These are phyloP conservation scores for Postia placenta DNA, from an alignment of 768 basidiomycete species.

Conservation along the genomic window DNA sequence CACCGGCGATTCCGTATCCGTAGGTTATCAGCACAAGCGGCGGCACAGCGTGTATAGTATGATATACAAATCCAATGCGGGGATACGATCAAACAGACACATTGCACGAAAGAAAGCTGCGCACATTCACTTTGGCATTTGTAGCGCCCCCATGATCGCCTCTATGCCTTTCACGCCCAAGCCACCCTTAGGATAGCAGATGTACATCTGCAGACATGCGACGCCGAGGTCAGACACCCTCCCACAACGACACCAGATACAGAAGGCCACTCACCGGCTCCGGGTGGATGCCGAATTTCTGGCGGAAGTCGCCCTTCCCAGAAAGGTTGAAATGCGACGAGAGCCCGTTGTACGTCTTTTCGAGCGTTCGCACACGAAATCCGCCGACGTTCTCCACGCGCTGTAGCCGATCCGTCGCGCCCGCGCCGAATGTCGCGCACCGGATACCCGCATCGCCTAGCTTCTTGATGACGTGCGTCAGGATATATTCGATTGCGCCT, in stretches of 20 bases:
- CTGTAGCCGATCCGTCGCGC: conserved; percentile 26
- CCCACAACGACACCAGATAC: neutral
- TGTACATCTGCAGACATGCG: conserved; percentile 20
- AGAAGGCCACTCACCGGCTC: conserved; percentile 22
- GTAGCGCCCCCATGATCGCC: conserved; percentile 27
- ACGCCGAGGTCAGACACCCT: too few species aligned
- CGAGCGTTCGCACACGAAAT: conserved; percentile 28
- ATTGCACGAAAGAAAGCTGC: too few species aligned
- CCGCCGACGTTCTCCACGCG: conserved; percentile 27
- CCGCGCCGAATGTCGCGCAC: conserved; percentile 34
- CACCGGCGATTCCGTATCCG: too few species aligned
- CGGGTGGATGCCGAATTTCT: conserved; percentile 28
- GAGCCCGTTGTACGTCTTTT: conserved; percentile 34
- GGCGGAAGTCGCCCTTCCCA: conserved; percentile 34
- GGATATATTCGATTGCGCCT: conserved; percentile 34
- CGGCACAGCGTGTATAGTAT: too few species aligned
- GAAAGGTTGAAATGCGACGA: conserved; percentile 27
- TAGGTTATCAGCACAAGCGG: too few species aligned
- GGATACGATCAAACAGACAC: too few species aligned
- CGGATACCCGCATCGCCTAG: conserved; percentile 31
- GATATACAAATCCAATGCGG: too few species aligned
- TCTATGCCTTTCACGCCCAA: conserved; percentile 28
- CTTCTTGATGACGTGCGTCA: conserved; percentile 31
- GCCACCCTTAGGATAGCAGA: conserved; percentile 28
- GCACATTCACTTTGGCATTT: conserved; percentile 22